A percentile compares a stretch with the other conserved stretches of the same genome.
Conservation (phyloP, 139 green algal species). For the Chlamydomonas sp. region DNA sequence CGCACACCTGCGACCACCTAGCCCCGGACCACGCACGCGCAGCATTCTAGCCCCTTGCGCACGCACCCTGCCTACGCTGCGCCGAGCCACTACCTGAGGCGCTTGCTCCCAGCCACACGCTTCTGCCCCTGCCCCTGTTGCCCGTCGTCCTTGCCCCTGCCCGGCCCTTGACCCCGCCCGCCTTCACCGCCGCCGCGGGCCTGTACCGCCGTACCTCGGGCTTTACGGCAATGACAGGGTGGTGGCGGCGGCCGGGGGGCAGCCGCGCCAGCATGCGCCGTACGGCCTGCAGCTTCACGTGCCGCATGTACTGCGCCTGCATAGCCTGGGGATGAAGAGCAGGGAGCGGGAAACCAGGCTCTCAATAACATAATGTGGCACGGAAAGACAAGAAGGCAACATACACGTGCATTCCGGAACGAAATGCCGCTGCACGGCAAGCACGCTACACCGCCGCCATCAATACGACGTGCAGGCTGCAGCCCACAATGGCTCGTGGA, state of each 20-base stretch:
- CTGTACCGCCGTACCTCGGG: background rate
- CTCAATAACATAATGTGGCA: background rate
- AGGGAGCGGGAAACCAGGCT: background rate
- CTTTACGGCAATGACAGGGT: background rate
- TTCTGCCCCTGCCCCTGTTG: too few species aligned
- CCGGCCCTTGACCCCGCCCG: background rate
- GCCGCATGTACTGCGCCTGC: background rate
- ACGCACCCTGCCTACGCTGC: too few species aligned
- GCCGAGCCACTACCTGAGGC: too few species aligned
- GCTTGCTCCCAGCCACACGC: too few species aligned
- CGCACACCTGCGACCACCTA: too few species aligned
- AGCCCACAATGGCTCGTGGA: too few species aligned
- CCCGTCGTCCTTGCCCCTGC: background rate
- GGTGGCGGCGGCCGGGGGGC: slow-evolving; percentile 24
- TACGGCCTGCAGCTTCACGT: background rate
- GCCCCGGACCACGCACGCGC: too few species aligned
- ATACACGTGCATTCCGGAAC: too few species aligned
- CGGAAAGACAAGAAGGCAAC: background rate
- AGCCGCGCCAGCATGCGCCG: background rate
- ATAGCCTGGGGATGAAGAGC: background rate
- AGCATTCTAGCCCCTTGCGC: too few species aligned
- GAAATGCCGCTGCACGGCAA: too few species aligned
- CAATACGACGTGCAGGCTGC: too few species aligned
- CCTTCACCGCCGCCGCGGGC: background rate
- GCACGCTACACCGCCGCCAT: too few species aligned